A percentile compares a stretch with the other conserved stretches of the same genome.
These are phyloP conservation scores for Liriodendron chinense DNA, from an alignment of 164 flowering plant species.

Conservation along the genomic window DNA sequence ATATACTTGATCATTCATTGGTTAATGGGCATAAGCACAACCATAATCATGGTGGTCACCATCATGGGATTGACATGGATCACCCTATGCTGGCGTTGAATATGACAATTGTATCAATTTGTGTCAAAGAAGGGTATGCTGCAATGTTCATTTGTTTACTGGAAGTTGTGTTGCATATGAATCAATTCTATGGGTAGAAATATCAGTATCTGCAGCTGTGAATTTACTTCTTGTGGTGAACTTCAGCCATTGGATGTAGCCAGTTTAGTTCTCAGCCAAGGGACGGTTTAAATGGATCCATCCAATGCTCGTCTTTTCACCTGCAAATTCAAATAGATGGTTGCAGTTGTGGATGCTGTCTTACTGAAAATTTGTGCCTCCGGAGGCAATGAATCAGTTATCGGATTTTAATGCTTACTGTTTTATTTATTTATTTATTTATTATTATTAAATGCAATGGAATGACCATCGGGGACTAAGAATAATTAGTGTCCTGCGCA, in stretches of 20 bases:
- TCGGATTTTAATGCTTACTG: background rate
- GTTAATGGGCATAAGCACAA: constrained; percentile 40
- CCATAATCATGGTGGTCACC: constrained; percentile 59
- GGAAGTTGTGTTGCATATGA: background rate
- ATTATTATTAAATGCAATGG: too few relatives aligned
- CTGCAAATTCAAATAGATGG: background rate
- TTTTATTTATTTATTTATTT: too few relatives aligned
- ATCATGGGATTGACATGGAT: constrained; percentile 84
- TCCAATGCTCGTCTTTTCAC: background rate
- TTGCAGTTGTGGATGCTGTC: background rate
- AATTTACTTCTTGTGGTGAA: too few relatives aligned
- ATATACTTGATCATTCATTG: constrained; percentile 41
- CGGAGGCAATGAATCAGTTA: background rate
- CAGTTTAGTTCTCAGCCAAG: background rate
- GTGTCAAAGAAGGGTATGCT: constrained; percentile 84
- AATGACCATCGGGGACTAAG: too few relatives aligned
- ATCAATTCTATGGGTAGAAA: background rate
- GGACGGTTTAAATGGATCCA: background rate
- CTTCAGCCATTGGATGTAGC: too few relatives aligned
- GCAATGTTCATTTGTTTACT: background rate
- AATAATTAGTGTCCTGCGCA: too few relatives aligned
- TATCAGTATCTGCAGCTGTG: background rate
- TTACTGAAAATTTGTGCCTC: background rate
- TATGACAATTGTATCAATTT: constrained; percentile 70
- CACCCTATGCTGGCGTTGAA: constrained; percentile 86